These are phyloP conservation scores for Lablab purpureus DNA, from an alignment of 306 rosid genomes.

Conservation along the genomic window DNA sequence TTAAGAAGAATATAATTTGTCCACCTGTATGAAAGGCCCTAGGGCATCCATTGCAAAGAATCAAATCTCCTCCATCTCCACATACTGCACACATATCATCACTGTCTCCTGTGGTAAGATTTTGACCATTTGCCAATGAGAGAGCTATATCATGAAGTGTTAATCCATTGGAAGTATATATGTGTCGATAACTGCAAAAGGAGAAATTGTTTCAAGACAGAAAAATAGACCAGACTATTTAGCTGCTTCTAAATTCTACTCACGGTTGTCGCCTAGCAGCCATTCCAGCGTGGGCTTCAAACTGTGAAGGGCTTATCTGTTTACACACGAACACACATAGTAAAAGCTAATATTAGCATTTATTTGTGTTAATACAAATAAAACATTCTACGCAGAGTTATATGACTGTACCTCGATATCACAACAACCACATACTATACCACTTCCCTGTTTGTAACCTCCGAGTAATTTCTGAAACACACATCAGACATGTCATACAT, in stretches of 20 bases:
- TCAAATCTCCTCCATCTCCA: constrained; percentile 90
- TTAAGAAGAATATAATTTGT: constrained; percentile 6
- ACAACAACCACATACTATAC: constrained; percentile 89
- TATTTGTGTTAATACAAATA: constrained; percentile 31
- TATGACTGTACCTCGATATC: constrained; percentile 70
- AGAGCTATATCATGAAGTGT: constrained; percentile 97
- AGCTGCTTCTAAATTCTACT: constrained; percentile 55
- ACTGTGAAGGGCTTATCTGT: constrained; percentile 98
- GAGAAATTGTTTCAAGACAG: constrained; percentile 33
- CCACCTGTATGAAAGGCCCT: constrained; percentile 94
- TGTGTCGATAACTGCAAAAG: constrained; percentile 91
- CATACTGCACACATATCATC: constrained; percentile 98
- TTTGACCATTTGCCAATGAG: constrained; percentile 95
- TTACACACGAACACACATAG: constrained; percentile 38
- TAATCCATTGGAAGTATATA: constrained; percentile 90
- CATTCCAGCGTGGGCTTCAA: constrained; percentile 99
- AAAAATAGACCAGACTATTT: constrained; percentile 38
- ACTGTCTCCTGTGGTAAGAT: constrained; percentile 86
- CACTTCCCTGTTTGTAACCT: constrained; percentile 96
- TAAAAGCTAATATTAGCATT: constrained; percentile 30
- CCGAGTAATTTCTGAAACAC: constrained; percentile 79
- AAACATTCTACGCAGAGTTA: constrained; percentile 29
- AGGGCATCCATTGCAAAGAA: constrained; percentile 91
- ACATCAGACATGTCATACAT: constrained; percentile 39
- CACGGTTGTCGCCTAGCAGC: constrained; percentile 99